Percentiles rank a stretch among this genome's conserved stretches.
These are phyloP conservation scores for Coprinopsis strossmayeri DNA, from an alignment of 768 basidiomycete species.

Conservation along the genomic window DNA sequence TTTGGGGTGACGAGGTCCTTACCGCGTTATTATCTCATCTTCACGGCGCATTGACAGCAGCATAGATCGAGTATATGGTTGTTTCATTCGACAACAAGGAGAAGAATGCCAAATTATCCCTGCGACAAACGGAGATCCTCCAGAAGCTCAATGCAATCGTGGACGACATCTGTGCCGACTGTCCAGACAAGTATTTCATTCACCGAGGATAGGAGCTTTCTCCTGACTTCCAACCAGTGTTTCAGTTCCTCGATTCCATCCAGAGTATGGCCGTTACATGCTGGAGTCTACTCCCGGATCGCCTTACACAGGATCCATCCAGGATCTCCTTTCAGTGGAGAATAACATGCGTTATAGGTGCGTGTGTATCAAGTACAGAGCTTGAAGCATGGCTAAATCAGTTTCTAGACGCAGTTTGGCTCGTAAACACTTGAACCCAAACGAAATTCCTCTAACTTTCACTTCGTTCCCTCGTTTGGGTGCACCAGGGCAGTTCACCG, in stretches of 20 bases:
- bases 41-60: not conserved
- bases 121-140: conserved; percentile 94
- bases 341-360: conserved; percentile 92
- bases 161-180: conserved; percentile 54
- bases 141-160: conserved; percentile 67
- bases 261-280: conserved; percentile 99
- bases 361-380: not conserved
- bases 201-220: not conserved
- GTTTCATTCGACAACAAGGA: conserved; percentile 71
- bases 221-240: conserved; percentile 32
- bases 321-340: conserved; percentile 86
- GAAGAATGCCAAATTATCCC: conserved; percentile 81
- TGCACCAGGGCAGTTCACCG: conserved; percentile 84
- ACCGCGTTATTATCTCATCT: conserved; percentile 1
- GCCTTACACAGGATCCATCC: conserved; percentile 85
- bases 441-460: conserved; percentile 88
- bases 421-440: conserved; percentile 70
- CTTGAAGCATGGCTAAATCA: not conserved
- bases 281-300: conserved; percentile 95
- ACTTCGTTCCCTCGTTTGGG: conserved; percentile 96
- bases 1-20: conserved; percentile 97
- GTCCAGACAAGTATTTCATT: conserved; percentile 49
- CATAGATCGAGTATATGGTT: conserved; percentile 94
- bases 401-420: conserved; percentile 69
- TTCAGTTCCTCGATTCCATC: conserved; percentile 87